These are phyloP conservation scores for Penicillium sclerotiorum DNA, from an alignment of 2,329 filamentous ascomycete species.

Conservation along the genomic window DNA sequence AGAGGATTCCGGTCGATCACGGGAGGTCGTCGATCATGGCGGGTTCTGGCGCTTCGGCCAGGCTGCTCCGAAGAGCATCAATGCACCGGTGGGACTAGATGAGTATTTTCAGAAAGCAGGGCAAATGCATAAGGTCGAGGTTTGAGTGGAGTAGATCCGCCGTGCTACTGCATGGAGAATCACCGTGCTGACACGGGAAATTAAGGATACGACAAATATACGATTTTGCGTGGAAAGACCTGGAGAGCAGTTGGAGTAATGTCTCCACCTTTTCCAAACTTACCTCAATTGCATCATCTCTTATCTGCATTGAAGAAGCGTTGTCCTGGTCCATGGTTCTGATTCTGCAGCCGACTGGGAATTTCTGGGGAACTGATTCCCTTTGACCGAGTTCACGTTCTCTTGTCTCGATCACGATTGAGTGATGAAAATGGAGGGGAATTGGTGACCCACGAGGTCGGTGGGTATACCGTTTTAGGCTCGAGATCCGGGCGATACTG, in stretches of 20 bases:
- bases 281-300: too few species aligned
- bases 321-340: too few species aligned
- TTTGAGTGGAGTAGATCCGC: neutral
- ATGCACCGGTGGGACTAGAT: neutral
- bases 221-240: too few species aligned
- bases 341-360: too few species aligned
- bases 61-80: constrained; percentile 5
- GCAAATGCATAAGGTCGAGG: neutral
- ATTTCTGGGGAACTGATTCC: too few species aligned
- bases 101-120: neutral
- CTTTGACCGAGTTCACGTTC: too few species aligned
- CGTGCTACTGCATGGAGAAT: neutral
- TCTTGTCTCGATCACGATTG: too few species aligned
- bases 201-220: too few species aligned
- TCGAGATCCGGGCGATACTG: neutral
- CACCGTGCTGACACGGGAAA: neutral
- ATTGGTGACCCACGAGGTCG: neutral
- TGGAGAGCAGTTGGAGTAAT: too few species aligned
- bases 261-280: too few species aligned
- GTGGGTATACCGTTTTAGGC: neutral
- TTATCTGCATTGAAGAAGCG: too few species aligned
- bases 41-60: constrained; percentile 6
- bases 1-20: constrained; percentile 11
- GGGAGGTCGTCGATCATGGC: constrained; percentile 9
- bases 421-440: neutral